Percentiles rank a stretch among this genome's conserved stretches.
Evolutionary conservation across 345 rosid genomes (phyloP).

Genomic region (Eutrema japonicum): DNA sequence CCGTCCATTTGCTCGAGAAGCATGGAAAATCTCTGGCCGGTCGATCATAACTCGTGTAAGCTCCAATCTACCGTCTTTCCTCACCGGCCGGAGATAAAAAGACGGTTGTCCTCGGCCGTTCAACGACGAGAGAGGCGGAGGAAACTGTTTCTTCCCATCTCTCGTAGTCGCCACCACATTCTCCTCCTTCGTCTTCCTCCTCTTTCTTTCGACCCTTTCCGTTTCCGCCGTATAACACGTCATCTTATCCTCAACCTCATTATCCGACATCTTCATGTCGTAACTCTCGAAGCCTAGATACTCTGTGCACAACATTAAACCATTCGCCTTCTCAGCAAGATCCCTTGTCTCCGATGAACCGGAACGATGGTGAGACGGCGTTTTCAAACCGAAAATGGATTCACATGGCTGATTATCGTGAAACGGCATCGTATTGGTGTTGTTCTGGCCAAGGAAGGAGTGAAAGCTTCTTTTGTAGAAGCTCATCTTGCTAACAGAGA

Average conservation of each 20-base stretch:
- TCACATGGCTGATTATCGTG: not conserved
- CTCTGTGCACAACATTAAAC: constrained; percentile 81
- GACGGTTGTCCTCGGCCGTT: constrained; percentile 60
- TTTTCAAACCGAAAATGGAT: too few species aligned
- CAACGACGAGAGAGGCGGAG: constrained; percentile 72
- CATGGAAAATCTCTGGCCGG: constrained; percentile 60
- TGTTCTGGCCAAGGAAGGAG: constrained; percentile 46
- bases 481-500: constrained; percentile 48
- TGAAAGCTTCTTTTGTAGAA: constrained; percentile 59
- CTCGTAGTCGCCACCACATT: constrained; percentile 29
- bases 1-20: constrained; percentile 64
- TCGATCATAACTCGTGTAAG: constrained; percentile 62
- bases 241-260: constrained; percentile 12
- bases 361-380: not conserved
- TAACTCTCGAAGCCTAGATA: constrained; percentile 88
- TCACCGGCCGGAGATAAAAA: constrained; percentile 65
- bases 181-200: constrained; percentile 37
- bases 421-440: constrained; percentile 16
- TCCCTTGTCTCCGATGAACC: constrained; percentile 40
- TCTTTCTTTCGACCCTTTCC: not conserved
- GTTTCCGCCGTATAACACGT: constrained; percentile 9
- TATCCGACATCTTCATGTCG: constrained; percentile 56
- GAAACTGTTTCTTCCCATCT: constrained; percentile 46
- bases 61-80: constrained; percentile 75
- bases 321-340: constrained; percentile 54